These are phyloP conservation scores for Malassezia sympodialis DNA, from an alignment of 1,284 basidiomycete species.

Conservation along the genomic window DNA sequence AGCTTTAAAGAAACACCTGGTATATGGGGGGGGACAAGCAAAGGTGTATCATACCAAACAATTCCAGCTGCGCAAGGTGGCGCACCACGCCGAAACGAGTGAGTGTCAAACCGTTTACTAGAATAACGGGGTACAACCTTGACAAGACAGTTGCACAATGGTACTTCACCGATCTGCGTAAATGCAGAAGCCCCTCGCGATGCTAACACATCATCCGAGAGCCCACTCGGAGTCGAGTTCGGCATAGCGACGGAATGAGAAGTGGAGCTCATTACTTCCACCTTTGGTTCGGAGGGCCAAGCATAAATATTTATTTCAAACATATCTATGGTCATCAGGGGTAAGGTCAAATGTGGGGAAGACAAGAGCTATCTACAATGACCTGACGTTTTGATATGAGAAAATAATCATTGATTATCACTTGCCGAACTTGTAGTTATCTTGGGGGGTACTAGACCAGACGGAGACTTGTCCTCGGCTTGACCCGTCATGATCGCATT, in stretches of 20 bases:
- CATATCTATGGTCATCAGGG: background rate
- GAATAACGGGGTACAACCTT: background rate
- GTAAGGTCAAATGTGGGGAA: background rate
- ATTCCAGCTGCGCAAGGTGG: background rate
- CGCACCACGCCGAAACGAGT: background rate
- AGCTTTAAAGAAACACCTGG: background rate
- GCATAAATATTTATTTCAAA: background rate
- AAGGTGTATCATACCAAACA: background rate
- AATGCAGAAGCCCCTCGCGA: background rate
- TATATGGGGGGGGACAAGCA: background rate
- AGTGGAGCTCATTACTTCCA: background rate
- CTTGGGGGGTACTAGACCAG: background rate
- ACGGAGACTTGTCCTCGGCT: background rate
- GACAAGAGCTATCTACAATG: background rate
- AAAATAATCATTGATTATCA: slow-evolving; percentile 2
- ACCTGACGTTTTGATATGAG: background rate
- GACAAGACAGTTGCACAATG: background rate
- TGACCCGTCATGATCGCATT: background rate
- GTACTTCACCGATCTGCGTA: background rate
- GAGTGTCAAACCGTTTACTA: background rate
- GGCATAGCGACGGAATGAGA: background rate
- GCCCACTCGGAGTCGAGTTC: background rate
- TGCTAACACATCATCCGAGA: background rate
- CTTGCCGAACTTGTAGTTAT: slow-evolving; percentile 8
- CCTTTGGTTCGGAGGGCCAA: background rate